These are phyloP conservation scores for Talaromyces ruber DNA, from an alignment of 495 filamentous ascomycete genomes.

Conservation along the genomic window DNA sequence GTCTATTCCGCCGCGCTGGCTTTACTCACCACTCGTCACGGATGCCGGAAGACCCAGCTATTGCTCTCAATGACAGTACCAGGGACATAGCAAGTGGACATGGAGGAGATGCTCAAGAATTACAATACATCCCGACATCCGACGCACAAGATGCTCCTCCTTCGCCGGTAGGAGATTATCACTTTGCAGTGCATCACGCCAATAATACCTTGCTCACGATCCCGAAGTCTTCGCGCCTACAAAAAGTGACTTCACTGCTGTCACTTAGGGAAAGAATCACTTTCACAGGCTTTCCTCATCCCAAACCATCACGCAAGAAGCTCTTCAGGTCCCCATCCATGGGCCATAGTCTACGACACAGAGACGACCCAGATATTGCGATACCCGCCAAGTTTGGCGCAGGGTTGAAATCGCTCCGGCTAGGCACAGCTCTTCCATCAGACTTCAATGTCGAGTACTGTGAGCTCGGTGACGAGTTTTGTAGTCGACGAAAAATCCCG, in stretches of 20 bases:
- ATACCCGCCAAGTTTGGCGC: slow-evolving; percentile 50
- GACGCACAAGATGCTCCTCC: not conserved
- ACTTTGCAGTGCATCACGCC: not conserved
- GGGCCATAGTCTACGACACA: slow-evolving; percentile 5
- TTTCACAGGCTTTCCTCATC: slow-evolving; percentile 5
- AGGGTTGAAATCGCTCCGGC: slow-evolving; percentile 55
- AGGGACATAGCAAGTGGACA: not conserved
- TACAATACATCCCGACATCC: not conserved
- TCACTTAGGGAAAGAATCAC: slow-evolving; percentile 6
- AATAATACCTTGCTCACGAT: not conserved
- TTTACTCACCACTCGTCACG: not conserved
- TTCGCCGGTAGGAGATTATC: not conserved
- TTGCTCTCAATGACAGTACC: not conserved
- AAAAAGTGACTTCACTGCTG: not conserved
- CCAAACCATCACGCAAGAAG: slow-evolving; percentile 2
- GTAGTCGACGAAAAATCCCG: slow-evolving; percentile 48
- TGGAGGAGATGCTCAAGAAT: not conserved
- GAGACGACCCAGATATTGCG: slow-evolving; percentile 9
- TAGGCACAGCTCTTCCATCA: slow-evolving; percentile 54
- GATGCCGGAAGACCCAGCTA: not conserved
- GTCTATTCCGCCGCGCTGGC: not conserved
- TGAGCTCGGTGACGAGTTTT: slow-evolving; percentile 51
- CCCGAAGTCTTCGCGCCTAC: not conserved
- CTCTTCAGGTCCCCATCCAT: slow-evolving; percentile 8
- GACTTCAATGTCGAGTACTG: slow-evolving; percentile 56